Base-by-base conservation (phyloP, 2,329 filamentous ascomycete genomes). In the Cladosporium austrohemisphaericum region DNA sequence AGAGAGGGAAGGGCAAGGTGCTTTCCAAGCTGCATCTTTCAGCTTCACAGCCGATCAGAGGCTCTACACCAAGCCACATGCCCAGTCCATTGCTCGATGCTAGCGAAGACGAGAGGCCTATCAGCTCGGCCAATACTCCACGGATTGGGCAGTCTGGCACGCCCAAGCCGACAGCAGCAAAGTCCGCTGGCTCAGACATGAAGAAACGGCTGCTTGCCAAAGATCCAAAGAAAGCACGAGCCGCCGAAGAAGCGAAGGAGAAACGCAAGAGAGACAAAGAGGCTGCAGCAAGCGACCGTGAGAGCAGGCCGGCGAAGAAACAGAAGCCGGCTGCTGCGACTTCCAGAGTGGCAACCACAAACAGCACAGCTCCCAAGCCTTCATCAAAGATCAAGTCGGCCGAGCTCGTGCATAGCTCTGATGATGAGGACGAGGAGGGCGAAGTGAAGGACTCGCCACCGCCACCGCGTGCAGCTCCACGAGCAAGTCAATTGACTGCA, bases 1-100 rank as follows among this genome's bases (percentile, higher is more conserved):
- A 84, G 58, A 74, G 81, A 55, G 78, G 78, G 36, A 81, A 83
- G 60, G 81, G 81, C 41, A 82, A 77, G 54, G 72, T 75, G 31
- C 66, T 84, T 25, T 84, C 81, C 33, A 76, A 76, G 49, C 72
- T 83, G 51, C 76, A 81, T 52, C 71, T 82, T 29, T 68, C 70
- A 41, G 56, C 50, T 36, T 38, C 57, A 32, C 52, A 53, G 36
- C 43, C 54, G 22, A 53, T 47, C 41, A 53, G 52, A 35, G 52
- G 55, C 11, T 49, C 56, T 10, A 65, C 62, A 18, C 63, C 65
- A 9, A 58, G 52, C 26, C 45, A 57, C 7, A 56, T 52, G 43
- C 54, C 57, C n/a, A 66, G 60, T 45, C 65, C 65, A n/a, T 20
- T 61, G 45, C 53, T 55, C 9, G 47, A 55, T n/a, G 54, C 35